Conservation (phyloP, 148 eudicot genomes). For the Amaranthus cruentus region DNA sequence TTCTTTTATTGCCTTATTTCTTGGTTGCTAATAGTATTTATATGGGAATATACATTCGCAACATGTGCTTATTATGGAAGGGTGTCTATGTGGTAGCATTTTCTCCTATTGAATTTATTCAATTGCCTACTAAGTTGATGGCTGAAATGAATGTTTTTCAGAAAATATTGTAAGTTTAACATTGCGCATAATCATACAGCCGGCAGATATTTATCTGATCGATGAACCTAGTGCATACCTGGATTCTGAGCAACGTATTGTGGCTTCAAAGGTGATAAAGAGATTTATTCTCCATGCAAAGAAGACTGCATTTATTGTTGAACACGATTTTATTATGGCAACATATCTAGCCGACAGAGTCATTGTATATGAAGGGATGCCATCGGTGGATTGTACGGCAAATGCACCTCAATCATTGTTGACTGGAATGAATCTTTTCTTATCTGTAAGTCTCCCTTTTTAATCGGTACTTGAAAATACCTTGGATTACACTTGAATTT, state of each 20-base stretch:
- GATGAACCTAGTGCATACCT: constrained; percentile 99
- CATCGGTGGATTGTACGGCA: constrained; percentile 81
- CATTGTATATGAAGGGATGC: constrained; percentile 75
- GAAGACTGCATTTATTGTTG: constrained; percentile 94
- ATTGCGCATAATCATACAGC: constrained; percentile 39
- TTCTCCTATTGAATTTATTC: neutral
- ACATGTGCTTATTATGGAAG: neutral
- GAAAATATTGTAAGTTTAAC: neutral
- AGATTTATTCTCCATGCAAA: constrained; percentile 89
- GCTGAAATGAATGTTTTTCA: neutral
- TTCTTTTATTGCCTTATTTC: neutral
- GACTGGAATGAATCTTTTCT: constrained; percentile 90
- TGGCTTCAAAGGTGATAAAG: constrained; percentile 94
- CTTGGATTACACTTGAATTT: neutral
- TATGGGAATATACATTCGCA: neutral
- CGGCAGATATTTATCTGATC: constrained; percentile 88
- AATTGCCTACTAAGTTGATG: neutral
- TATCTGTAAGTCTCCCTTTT: constrained; percentile 54
- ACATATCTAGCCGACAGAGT: constrained; percentile 92
- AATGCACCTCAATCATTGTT: constrained; percentile 82
- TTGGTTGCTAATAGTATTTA: neutral
- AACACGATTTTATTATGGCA: constrained; percentile 96
- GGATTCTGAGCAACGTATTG: constrained; percentile 95
- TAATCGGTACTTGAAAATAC: neutral
- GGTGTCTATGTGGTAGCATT: neutral